Evolutionary conservation across 805 yeast species (phyloP), one percentile per base, ranked within the genome.

Genomic region (Lachancea meyersii): DNA sequence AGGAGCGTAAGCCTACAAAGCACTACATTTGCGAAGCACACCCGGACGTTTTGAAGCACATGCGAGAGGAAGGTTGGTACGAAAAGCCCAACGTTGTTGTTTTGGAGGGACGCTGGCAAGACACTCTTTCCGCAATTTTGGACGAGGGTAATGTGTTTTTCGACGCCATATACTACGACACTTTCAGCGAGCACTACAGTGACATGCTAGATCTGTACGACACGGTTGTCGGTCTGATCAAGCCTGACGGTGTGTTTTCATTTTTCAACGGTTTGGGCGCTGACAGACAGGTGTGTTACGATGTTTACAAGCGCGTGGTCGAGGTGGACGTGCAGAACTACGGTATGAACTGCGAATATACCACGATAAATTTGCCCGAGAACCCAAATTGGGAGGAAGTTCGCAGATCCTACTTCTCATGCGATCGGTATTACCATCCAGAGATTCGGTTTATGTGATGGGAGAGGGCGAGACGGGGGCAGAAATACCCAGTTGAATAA

Each of bases 11-110:
- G n/a, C 57, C 57, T n/a, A 52, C 48, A 14, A 65, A 63, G 34
- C 97, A 89, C 60, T 89, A 86, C 61, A 91, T 89, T 32, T 80
- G 86, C 46, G 97, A 89, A 61, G 96, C 97, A 0, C 97, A 89
- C 58, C 96, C 97, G 1, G 95, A 86, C 51, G 97, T 89, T 9
- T 64, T 91, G 26, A 60, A 62, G 1, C 80, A 84, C 53, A 65
- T 89, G 72, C 69, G 70, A 43, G 54, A 60, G 2, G 89, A 83
- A 52, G 96, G 96, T 1, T 91, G 97, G 97, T 78, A 75, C 58
- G 80, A 79, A 3, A 82, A 77, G 54, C 68, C 74, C 13, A 78
- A 77, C 46, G 96, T 89, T 28, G 78, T 77, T 1, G 68, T 89
- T 1, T 64, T 91, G 27, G 84, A 79, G 53, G 97, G 97, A n/a